Base-by-base conservation (phyloP, 2,329 filamentous ascomycete genomes). In the Blumeria hordei region DNA sequence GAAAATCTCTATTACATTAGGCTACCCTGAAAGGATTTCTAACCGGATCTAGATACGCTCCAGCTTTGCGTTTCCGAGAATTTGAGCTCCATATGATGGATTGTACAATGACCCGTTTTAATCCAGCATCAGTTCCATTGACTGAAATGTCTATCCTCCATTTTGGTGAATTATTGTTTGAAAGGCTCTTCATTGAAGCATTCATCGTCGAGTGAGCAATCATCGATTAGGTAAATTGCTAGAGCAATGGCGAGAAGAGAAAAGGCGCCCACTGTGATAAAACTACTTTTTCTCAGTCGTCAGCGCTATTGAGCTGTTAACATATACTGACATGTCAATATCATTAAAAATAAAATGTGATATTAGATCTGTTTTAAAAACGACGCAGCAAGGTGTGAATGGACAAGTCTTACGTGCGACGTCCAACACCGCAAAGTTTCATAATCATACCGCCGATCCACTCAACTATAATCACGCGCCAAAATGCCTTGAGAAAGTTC, bases 361-460 rank as follows among this genome's bases (percentile, higher is more conserved):
- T 49, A 28, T 28, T 28, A 28, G 44, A 3, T 18, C n/a, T 10
- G 35, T 18, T 34, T 21, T 43, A 51, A 54, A 47, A n/a, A 45
- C 41, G 55, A 58, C 18, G 45, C 33, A 55, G 56, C 54, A 55
- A 57, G 33, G 18, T 45, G 52, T 58, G 28, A 56, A 28, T 18
- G 58, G 62, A 64, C 64, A 64, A 61, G 60, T 57, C 51, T 60
- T 58, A 56, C 59, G 21, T 28, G 60, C 58, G 49, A 45, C 56
- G 57, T 41, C 60, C 60, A 57, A 63, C 62, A 53, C 64, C 64
- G 55, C 62, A 64, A 21, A 65, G 53, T 54, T 58, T 59, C 44
- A 55, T 56, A 18, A 65, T 56, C 9, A 67, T 54, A 47, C 64
- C 64, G 44, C 66, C 66, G 50, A 67, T 64, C 66, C 65, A 67